These are phyloP conservation scores for Fusarium cyanostomum DNA, from an alignment of 2,329 filamentous ascomycete genomes.

Conservation along the genomic window DNA sequence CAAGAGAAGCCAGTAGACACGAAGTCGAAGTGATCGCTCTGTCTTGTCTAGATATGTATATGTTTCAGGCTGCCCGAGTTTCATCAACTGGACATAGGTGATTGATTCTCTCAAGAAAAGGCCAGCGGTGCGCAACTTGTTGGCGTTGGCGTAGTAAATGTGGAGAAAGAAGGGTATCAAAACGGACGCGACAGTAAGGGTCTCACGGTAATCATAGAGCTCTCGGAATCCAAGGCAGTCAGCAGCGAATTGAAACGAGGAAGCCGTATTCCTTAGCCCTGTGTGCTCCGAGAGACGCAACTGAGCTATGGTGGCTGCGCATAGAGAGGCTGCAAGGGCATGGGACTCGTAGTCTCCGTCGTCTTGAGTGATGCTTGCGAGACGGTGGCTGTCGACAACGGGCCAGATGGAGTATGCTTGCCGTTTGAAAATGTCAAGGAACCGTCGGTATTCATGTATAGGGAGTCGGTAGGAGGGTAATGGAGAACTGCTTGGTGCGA, in stretches of 20 bases:
- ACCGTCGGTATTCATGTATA: slow-evolving; percentile 32
- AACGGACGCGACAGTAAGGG: slow-evolving; percentile 26
- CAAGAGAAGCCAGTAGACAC: slow-evolving; percentile 41
- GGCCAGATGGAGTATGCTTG: slow-evolving; percentile 39
- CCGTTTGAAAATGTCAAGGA: slow-evolving; percentile 34
- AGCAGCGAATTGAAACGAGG: slow-evolving; percentile 25
- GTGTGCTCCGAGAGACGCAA: slow-evolving; percentile 39
- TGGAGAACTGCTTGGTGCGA: not conserved
- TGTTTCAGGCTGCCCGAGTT: slow-evolving; percentile 33
- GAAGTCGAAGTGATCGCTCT: slow-evolving; percentile 35
- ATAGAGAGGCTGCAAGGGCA: slow-evolving; percentile 39
- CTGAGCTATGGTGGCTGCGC: slow-evolving; percentile 42
- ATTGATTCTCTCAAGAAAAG: slow-evolving; percentile 39
- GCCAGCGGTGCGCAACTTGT: slow-evolving; percentile 41
- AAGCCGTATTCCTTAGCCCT: slow-evolving; percentile 15
- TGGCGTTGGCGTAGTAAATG: slow-evolving; percentile 43
- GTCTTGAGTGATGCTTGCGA: slow-evolving; percentile 20
- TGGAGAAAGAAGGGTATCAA: slow-evolving; percentile 43
- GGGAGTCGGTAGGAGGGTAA: slow-evolving; percentile 22
- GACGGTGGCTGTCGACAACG: slow-evolving; percentile 35
- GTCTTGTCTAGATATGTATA: slow-evolving; percentile 20
- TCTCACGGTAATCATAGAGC: slow-evolving; percentile 40
- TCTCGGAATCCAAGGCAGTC: slow-evolving; percentile 34
- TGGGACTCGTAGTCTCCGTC: slow-evolving; percentile 34
- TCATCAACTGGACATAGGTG: slow-evolving; percentile 37